Base-by-base conservation (phyloP, 768 basidiomycete genomes). In the Strobilomyces dryophilus region DNA sequence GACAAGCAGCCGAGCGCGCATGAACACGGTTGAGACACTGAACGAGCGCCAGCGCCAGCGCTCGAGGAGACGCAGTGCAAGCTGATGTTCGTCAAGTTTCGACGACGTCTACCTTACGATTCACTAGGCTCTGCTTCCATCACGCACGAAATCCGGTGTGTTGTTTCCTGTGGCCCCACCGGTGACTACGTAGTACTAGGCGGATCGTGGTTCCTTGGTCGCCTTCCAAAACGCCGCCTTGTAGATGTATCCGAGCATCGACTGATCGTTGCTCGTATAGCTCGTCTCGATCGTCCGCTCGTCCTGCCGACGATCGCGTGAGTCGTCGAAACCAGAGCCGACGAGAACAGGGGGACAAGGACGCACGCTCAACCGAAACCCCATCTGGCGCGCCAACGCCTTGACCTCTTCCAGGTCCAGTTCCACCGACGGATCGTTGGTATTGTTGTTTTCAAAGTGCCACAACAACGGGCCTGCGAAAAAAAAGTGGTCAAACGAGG, bases 371-470 rank as follows among this genome's bases (percentile, higher is more conserved):
- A 98, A 73, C 58, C 84, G 83, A 59, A 98, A 95, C 0, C 95
- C 94, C 11, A 97, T 80, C 44, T 73, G 72, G 21, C 76, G 75
- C 2, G 83, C 86, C 7, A 98, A 77, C 0, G 70, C 68, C 65
- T 93, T 95, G 35, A 97, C 79, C 64, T 98, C 94, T 53, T 91
- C 89, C n/a, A 98, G 71, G 61, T 85, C 87, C 17, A 98, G 76
- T 70, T 98, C 95, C 34, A 98, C 78, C 1, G 90, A 92, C 0
- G 83, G 78, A 57, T 95, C 92, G 57, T 84, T 82, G 39, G 83
- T 81, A 50, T 67, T 77, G 64, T 91, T 93, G 69, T 95, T 95
- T 64, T 98, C 95, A 70, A 85, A 98, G 66, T 98, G 95, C 95
- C 95, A 98, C n/a, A 98, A 72, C 1, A 95, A 72, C 0, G 95